Evolutionary conservation across 352 stramenopile species (phyloP).

Genomic region (Thraustochytrium sp.): DNA sequence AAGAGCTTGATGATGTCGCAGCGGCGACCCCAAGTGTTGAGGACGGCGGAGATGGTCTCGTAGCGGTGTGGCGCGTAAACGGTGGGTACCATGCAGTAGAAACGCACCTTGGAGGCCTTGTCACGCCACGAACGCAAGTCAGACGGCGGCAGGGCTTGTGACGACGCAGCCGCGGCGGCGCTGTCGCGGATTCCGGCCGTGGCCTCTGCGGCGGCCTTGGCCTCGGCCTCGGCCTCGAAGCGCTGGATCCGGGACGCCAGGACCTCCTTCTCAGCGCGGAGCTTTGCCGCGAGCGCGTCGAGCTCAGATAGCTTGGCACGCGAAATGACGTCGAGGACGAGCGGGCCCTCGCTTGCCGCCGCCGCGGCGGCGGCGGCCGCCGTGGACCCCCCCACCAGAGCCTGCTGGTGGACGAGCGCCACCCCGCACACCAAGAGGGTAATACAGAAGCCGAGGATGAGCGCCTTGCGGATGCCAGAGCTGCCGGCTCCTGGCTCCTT

Average conservation of each 20-base stretch:
- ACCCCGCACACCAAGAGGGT: background rate
- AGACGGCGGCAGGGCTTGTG: no score
- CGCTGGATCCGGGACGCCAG: background rate
- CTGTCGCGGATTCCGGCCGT: no score
- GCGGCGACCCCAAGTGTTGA: slow-evolving; percentile 27
- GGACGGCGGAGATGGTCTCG: background rate
- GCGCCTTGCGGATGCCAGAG: background rate
- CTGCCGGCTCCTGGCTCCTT: no score
- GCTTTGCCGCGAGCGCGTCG: background rate
- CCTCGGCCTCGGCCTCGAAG: no score
- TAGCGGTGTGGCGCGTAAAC: slow-evolving; percentile 20
- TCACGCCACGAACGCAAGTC: no score
- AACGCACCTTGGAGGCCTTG: background rate
- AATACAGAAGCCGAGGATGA: background rate
- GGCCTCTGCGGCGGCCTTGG: no score
- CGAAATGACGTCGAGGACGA: background rate
- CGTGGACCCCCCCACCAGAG: background rate
- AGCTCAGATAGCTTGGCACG: background rate
- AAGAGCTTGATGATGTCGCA: slow-evolving; percentile 44
- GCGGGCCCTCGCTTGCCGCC: background rate
- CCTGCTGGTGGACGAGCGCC: background rate
- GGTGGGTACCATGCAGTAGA: slow-evolving; percentile 44
- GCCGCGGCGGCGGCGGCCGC: background rate
- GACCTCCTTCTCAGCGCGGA: background rate
- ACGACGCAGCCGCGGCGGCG: no score